Evolutionary conservation across 2,329 filamentous ascomycete genomes (phyloP).

Genomic region (Aureobasidium sp.): DNA sequence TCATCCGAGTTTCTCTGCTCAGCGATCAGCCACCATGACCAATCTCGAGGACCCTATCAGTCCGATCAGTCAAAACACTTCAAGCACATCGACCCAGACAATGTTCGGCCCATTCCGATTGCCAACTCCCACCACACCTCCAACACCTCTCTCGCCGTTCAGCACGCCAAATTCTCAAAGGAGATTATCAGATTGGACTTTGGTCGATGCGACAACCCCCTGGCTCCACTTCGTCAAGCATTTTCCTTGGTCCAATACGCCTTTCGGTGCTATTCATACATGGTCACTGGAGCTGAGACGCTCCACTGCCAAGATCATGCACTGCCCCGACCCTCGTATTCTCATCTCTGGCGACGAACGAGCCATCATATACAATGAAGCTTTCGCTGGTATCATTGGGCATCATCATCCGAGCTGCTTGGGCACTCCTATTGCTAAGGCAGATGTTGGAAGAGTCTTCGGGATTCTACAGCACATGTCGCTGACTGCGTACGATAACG

Average conservation of each 20-base stretch:
- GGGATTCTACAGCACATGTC: constrained; percentile 2
- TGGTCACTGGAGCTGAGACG: constrained; percentile 20
- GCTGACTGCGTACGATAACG: constrained; percentile 27
- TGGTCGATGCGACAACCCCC: neutral
- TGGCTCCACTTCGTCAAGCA: constrained; percentile 12
- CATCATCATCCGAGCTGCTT: constrained; percentile 21
- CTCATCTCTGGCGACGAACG: constrained; percentile 21
- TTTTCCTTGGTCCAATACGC: constrained; percentile 18
- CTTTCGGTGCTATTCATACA: constrained; percentile 15
- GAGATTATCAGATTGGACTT: constrained; percentile 1
- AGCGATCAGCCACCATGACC: neutral
- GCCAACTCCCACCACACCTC: neutral
- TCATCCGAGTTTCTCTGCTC: neutral
- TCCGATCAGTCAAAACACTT: neutral
- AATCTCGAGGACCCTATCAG: neutral
- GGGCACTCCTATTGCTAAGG: neutral
- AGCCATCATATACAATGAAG: constrained; percentile 29
- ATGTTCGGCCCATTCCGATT: neutral
- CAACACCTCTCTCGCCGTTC: neutral
- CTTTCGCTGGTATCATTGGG: constrained; percentile 25
- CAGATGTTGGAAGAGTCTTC: neutral
- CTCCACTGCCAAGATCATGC: constrained; percentile 8
- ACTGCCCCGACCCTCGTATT: constrained; percentile 12
- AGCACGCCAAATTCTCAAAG: neutral
- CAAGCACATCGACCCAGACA: neutral